Base-by-base conservation (phyloP, 2,329 filamentous ascomycete genomes). In the Aphanoascus verrucosus region DNA sequence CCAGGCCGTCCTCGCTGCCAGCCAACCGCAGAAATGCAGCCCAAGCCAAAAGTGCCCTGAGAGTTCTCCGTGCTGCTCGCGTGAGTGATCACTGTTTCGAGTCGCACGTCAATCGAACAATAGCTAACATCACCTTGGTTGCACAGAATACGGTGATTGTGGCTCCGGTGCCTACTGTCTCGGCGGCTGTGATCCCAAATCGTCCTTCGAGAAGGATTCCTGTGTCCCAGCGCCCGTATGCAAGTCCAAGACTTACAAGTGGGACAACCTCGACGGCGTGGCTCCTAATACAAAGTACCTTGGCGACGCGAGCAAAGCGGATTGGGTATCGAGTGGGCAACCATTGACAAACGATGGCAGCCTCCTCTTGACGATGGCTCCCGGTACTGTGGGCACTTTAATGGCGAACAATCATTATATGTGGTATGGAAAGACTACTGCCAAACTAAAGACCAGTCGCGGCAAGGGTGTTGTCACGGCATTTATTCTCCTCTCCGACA, bases 341-440 rank as follows among this genome's bases (percentile, higher is more conserved):
- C 83, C 88, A 12, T 75, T 86, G 41, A 63, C 70, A 34, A 57
- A 64, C 46, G 69, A 86, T 55, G 80, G 83, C 66, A 81, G 82
- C 58, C 74, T 93, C 1, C 75, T 96, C 49, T 75, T 98, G 65
- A 97, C 91, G 60, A 95, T 98, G 91, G 82, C 87, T 41, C 80
- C 84, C 59, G 79, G 85, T 62, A 90, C 86, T 34, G 85, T 88
- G 40, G 93, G 93, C 53, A 96, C 93, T 8, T 81, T 98, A 44
- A 73, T 98, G 53, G 86, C 89, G 20, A 83, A 80, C 59, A 91
- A 88, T 55, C 77, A 82, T 60, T 97, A 96, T 72, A 84, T 98
- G 72, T 97, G 93, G 93, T 98, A 97, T 70, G 93, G 93, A 65
- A 95, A 86, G 70, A 84, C 95, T 63, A 86, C 85, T 68, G 88